These are phyloP conservation scores for Citeromyces siamensis DNA, from an alignment of 1,139 yeast species.

Conservation along the genomic window DNA sequence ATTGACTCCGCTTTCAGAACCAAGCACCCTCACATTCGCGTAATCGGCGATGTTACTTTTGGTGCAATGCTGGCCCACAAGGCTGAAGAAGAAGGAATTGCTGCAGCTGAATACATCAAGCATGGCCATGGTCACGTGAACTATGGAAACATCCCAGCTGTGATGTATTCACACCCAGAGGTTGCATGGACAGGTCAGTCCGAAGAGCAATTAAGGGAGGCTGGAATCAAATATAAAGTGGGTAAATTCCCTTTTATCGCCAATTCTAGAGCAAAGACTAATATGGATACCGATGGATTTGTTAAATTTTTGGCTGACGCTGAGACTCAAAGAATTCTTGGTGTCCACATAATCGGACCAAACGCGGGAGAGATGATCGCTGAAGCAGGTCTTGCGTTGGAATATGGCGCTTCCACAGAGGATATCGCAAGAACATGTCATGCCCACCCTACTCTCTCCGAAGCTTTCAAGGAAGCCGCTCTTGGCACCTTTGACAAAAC, in stretches of 20 bases:
- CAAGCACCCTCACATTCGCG: slow-evolving; percentile 86
- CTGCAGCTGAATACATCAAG: slow-evolving; percentile 93
- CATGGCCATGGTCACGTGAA: slow-evolving; percentile 95
- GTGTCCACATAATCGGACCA: slow-evolving; percentile 96
- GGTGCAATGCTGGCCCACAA: slow-evolving; percentile 99
- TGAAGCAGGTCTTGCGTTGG: slow-evolving; percentile 94
- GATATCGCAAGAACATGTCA: slow-evolving; percentile 96
- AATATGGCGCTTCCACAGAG: slow-evolving; percentile 98
- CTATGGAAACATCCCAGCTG: slow-evolving; percentile 95
- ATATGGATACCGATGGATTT: slow-evolving; percentile 93
- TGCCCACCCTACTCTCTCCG: slow-evolving; percentile 97
- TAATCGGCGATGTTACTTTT: slow-evolving; percentile 95
- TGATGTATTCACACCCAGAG: slow-evolving; percentile 98
- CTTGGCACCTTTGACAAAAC: slow-evolving; percentile 86
- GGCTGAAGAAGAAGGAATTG: slow-evolving; percentile 99
- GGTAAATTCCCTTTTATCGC: slow-evolving; percentile 99
- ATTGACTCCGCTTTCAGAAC: slow-evolving; percentile 93
- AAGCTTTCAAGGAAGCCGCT: slow-evolving; percentile 98
- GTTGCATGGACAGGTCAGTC: slow-evolving; percentile 98
- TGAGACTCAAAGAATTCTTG: slow-evolving; percentile 92
- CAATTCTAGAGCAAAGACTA: slow-evolving; percentile 98
- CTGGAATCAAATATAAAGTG: slow-evolving; percentile 82
- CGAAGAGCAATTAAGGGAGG: slow-evolving; percentile 91
- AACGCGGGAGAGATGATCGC: slow-evolving; percentile 99
- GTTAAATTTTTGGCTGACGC: slow-evolving; percentile 95